phyloP scores from a whole-genome alignment of 192 early-diverging fungal genomes.

The Coemansia sp. region DNA sequence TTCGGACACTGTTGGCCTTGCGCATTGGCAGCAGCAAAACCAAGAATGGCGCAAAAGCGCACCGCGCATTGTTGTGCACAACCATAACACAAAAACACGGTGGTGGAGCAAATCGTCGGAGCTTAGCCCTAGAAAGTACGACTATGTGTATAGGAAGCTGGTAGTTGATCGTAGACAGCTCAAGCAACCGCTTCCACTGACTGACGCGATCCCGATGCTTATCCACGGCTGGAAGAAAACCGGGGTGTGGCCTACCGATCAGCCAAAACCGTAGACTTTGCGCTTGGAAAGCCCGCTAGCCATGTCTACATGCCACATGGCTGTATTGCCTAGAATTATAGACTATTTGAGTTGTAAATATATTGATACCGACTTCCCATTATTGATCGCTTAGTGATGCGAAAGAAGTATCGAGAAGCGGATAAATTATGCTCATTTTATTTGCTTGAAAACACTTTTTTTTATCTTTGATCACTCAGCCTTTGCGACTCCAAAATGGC shows the following conservation, averaged over 20 bases:
- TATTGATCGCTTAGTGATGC: neutral
- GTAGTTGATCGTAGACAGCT: conserved; percentile 24
- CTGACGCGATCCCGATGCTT: conserved; percentile 32
- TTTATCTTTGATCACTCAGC: neutral
- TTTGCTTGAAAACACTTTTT: too few relatives aligned
- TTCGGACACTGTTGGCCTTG: conserved; percentile 7
- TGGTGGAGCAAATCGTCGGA: neutral
- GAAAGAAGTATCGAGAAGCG: neutral
- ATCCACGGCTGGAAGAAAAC: conserved; percentile 39
- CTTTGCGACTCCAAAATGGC: neutral
- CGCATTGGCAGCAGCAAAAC: conserved; percentile 38
- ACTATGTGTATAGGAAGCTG: conserved; percentile 23
- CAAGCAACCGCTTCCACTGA: conserved; percentile 29
- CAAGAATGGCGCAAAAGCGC: conserved; percentile 18
- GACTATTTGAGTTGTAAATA: too few relatives aligned
- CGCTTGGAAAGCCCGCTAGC: neutral
- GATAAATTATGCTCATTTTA: too few relatives aligned
- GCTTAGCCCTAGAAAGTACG: conserved; percentile 20
- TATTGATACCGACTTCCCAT: neutral
- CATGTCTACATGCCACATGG: neutral
- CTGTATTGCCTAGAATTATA: neutral
- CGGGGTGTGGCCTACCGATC: conserved; percentile 35
- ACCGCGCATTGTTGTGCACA: neutral
- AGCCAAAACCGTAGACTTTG: neutral
- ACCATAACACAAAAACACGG: neutral